Base-by-base conservation (phyloP, 352 stramenopile species). In the Globisporangium megalacanthum region DNA sequence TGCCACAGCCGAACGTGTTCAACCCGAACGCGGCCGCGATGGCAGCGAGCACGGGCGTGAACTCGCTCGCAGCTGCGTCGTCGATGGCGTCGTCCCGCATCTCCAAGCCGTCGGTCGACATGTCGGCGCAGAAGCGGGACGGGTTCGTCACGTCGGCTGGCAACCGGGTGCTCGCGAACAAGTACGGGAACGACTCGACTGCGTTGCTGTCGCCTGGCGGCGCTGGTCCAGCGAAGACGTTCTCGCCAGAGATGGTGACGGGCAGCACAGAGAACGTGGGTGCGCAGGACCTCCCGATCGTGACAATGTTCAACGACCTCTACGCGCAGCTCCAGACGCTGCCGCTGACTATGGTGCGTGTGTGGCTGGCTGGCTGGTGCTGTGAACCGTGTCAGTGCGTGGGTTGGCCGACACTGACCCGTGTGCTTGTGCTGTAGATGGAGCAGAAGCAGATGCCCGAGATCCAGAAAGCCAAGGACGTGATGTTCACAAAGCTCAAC, bases 401-500 rank as follows among this genome's bases (percentile, higher is more conserved):
- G 36, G 20, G 22, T 33, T 25, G 37, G 49, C 25, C n/a, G 15
- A 33, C 5, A 59, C 7, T 51, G 50, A 54, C 5, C 11, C 8
- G 41, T 49, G 20, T 68, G 57, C 50, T 63, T 15, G 60, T 35
- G 39, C 51, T 61, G 44, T 61, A 94, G 84, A 79, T 92, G 67
- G 85, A 95, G 66, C 79, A 92, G 60, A 95, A 95, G 67, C 83
- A 93, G 55, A 71, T 95, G 65, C 64, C 78, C 19, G 85, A 95
- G 61, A 91, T 91, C 49, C 78, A 89, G 29, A 93, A 93, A 71
- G 71, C 76, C 52, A 92, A 92, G 60, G 85, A 93, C 52, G 69
- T 94, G 51, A 79, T 95, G 76, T 92, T 92, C 52, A 89, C 81
- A 20, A 95, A 95, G 70, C 81, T 95, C 49, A 93, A 93, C 64